Percentiles rank a stretch among this genome's conserved stretches.
These are phyloP conservation scores for Exophiala bonariae DNA, from an alignment of 2,329 filamentous ascomycete species.

Conservation along the genomic window DNA sequence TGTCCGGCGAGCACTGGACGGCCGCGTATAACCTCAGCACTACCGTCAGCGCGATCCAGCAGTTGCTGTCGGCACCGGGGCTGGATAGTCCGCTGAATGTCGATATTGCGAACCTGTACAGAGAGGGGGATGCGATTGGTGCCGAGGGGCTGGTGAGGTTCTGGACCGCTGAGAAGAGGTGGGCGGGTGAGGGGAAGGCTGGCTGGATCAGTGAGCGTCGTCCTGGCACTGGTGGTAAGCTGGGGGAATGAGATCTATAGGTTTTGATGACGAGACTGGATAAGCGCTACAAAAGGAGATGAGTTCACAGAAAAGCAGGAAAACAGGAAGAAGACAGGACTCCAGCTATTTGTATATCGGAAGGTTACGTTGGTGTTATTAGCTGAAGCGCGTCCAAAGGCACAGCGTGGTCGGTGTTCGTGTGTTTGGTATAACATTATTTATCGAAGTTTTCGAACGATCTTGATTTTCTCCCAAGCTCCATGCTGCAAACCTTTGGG, in stretches of 20 bases:
- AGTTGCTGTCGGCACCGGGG: slow-evolving; percentile 45
- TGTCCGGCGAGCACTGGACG: slow-evolving; percentile 73
- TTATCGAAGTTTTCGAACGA: too few relatives aligned
- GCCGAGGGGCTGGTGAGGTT: slow-evolving; percentile 49
- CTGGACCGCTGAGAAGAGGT: slow-evolving; percentile 48
- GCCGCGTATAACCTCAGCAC: slow-evolving; percentile 73
- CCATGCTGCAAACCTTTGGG: too few relatives aligned
- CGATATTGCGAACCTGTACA: slow-evolving; percentile 47
- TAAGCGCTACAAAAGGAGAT: too few relatives aligned
- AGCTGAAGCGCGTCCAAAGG: too few relatives aligned
- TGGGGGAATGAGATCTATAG: slow-evolving; percentile 8
- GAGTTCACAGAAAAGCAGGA: too few relatives aligned
- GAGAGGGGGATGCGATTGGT: slow-evolving; percentile 44
- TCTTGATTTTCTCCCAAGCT: too few relatives aligned
- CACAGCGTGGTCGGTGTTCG: too few relatives aligned
- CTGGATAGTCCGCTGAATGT: slow-evolving; percentile 51
- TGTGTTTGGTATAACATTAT: too few relatives aligned
- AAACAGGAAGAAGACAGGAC: too few relatives aligned
- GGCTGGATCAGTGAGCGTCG: slow-evolving; percentile 27
- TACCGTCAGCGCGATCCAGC: slow-evolving; percentile 48
- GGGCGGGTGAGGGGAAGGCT: slow-evolving; percentile 36
- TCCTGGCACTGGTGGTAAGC: slow-evolving; percentile 25
- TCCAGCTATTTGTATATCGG: too few relatives aligned
- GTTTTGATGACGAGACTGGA: too few relatives aligned
- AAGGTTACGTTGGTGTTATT: too few relatives aligned